Conservation (phyloP, 1,284 basidiomycete genomes). For the Papiliotrema flavescens region DNA sequence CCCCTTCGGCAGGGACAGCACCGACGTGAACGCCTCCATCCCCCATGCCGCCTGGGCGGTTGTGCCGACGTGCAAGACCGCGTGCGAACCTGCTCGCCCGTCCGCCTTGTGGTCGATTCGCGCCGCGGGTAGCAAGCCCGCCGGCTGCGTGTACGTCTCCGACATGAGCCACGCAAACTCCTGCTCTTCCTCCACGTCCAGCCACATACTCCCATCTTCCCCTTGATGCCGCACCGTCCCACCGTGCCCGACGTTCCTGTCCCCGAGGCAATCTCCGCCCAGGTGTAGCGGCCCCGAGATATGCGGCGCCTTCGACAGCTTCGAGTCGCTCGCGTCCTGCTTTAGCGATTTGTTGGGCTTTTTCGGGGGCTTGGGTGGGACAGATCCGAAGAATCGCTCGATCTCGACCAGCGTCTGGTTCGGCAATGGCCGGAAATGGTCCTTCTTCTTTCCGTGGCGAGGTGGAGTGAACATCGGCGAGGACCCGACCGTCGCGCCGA, state of each 20-base stretch:
- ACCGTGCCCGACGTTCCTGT: slow-evolving; percentile 19
- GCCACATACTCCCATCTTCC: slow-evolving; percentile 34
- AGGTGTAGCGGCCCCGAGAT: neutral
- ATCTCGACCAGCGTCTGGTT: slow-evolving; percentile 30
- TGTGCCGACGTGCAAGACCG: slow-evolving; percentile 4
- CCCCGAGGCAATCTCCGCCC: neutral
- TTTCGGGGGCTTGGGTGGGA: slow-evolving; percentile 10
- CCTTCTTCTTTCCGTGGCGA: slow-evolving; percentile 5
- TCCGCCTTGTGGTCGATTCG: neutral
- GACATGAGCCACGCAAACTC: slow-evolving; percentile 40
- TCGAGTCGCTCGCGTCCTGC: neutral
- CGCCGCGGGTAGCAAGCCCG: slow-evolving; percentile 1
- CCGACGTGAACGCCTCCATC: slow-evolving; percentile 28
- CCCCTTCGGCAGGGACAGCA: slow-evolving; percentile 15
- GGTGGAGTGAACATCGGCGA: neutral
- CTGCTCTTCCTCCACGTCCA: slow-evolving; percentile 41
- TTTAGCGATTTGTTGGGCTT: neutral
- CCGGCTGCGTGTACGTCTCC: slow-evolving; percentile 8
- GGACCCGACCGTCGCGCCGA: slow-evolving; percentile 18
- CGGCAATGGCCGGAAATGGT: slow-evolving; percentile 32
- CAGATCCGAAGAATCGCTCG: slow-evolving; percentile 36
- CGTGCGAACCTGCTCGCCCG: neutral
- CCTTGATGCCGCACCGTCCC: slow-evolving; percentile 16
- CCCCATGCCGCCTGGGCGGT: slow-evolving; percentile 17
- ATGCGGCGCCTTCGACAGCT: neutral